Evolutionary conservation across 2,329 filamentous ascomycete genomes (phyloP), one percentile per base, ranked within the genome.

Genomic region (Xylaria digitata): DNA sequence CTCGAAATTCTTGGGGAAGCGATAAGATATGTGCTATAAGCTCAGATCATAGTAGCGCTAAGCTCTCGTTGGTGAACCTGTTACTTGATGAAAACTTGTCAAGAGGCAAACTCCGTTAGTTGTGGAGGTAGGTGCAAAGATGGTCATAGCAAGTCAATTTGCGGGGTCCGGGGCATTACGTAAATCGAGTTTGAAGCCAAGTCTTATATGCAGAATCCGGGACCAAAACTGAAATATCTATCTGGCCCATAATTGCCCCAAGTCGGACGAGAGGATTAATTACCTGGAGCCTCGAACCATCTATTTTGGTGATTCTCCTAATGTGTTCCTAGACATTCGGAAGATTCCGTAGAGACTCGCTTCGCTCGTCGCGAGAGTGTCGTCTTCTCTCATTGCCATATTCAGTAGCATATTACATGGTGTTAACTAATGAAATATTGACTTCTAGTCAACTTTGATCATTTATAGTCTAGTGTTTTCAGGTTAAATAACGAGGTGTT

Each of bases 51-150:
- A 21, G 9, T 54, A 42, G 21, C n/a, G 53, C 21, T 30, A 15
- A 17, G 23, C 37, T 45, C 0, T 30, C n/a, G n/a, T 43, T 6
- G 37, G 32, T 55, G 50, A 34, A 19, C 17, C 21, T 46, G 45
- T 69, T 67, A 69, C 67, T 30, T 64, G 56, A 69, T 67, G 55
- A 61, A 67, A 69, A 69, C 59, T 52, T 40, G 30, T 56, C 61
- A 61, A 23, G 30, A 58, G 40, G 43, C 37, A 48, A 59, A 23
- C 46, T 26, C 26, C 26, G 26, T 26, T 15, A 32, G 42, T 32
- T 45, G 5, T 21, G 13, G 6, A 26, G 42, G 40, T 42, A 32
- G n/a, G n/a, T n/a, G n/a, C n/a, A 40, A 23, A 40, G 11, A 48
- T 40, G 19, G 42, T 64, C 61, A 49, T 6, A 56, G 37, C 32